These are phyloP conservation scores for Rhynchospora pubera DNA, from an alignment of 176 grass and related monocot genomes.

Conservation along the genomic window DNA sequence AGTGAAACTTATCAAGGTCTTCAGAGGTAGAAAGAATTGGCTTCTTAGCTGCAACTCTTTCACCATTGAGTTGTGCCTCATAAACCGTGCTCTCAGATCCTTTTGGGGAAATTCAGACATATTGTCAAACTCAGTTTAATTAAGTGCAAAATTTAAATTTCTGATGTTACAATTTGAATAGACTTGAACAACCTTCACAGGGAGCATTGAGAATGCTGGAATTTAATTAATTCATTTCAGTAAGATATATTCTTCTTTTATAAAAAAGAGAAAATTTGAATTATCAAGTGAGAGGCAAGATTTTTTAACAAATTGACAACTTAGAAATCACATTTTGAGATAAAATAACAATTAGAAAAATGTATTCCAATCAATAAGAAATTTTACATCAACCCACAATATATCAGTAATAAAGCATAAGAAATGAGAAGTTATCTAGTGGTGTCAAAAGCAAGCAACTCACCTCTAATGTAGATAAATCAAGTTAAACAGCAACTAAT, in stretches of 20 bases:
- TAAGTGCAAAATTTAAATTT: not conserved
- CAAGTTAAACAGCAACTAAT: not conserved
- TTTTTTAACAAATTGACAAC: not conserved
- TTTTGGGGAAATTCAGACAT: constrained; percentile 2
- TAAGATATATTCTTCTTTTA: not conserved
- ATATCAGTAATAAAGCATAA: not conserved
- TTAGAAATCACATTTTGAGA: not conserved
- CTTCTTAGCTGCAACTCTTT: constrained; percentile 76
- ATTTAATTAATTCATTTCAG: not conserved
- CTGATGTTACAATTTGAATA: not conserved
- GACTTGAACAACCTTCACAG: not conserved
- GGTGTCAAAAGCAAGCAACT: not conserved
- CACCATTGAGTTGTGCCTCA: constrained; percentile 52
- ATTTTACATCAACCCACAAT: not conserved
- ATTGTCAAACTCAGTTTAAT: not conserved
- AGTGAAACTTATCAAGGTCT: constrained; percentile 90
- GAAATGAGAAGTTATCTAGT: not conserved
- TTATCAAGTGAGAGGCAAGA: not conserved
- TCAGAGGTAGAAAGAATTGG: constrained; percentile 78
- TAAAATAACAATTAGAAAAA: not conserved
- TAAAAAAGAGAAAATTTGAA: not conserved
- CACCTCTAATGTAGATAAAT: not conserved
- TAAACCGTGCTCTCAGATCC: constrained; percentile 94
- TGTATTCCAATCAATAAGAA: not conserved
- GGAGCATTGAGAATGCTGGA: not conserved